Percentiles rank a stretch among this genome's conserved stretches.
These are phyloP conservation scores for Microcos paniculata DNA, from an alignment of 345 rosid species.

Conservation along the genomic window DNA sequence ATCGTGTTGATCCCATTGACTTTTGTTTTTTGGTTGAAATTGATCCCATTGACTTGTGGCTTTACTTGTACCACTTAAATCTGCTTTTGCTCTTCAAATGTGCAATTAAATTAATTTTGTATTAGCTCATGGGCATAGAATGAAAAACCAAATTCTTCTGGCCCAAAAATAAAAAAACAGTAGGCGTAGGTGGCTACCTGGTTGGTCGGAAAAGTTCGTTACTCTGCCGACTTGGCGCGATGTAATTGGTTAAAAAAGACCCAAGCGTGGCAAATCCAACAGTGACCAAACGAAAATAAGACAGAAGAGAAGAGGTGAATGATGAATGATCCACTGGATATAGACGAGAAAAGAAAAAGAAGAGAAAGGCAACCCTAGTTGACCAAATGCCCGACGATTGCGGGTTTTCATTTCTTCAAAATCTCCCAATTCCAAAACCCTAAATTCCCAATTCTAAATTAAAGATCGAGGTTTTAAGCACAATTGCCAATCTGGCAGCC, in stretches of 20 bases:
- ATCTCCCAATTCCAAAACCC: slow-evolving; percentile 1
- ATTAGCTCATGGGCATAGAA: too few species aligned
- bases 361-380: background rate
- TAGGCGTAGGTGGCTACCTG: too few species aligned
- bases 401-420: background rate
- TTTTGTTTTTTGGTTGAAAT: too few species aligned
- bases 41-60: too few species aligned
- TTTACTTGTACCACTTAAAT: too few species aligned
- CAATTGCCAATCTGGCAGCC: background rate
- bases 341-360: too few species aligned
- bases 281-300: background rate
- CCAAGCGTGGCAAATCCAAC: background rate
- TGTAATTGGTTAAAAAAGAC: background rate
- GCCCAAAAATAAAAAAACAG: too few species aligned
- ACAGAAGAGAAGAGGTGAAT: background rate
- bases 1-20: too few species aligned
- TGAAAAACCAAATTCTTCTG: too few species aligned
- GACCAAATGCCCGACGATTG: background rate
- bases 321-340: background rate
- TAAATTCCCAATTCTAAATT: background rate
- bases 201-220: background rate
- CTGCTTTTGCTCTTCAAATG: too few species aligned
- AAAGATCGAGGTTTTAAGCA: background rate
- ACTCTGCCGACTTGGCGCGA: background rate
- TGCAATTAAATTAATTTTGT: too few species aligned